Percentiles rank a stretch among this genome's conserved stretches.
Conservation (phyloP, 768 basidiomycete species). For the Hygrophorus pudorinus region DNA sequence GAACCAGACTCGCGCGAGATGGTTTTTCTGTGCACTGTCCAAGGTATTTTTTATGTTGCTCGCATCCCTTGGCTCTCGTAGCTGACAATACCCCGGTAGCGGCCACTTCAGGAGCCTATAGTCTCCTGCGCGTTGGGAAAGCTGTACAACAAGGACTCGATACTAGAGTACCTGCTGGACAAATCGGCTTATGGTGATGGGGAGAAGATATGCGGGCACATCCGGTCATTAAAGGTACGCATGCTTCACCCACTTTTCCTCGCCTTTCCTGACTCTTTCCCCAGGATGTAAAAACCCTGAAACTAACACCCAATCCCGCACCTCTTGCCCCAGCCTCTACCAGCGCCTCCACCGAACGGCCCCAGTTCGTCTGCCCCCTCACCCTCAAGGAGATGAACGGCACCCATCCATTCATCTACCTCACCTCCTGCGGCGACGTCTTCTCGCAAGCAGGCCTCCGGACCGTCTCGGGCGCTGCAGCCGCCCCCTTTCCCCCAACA, state of each 20-base stretch:
- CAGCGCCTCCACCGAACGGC: slow-evolving; percentile 31
- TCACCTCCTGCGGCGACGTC: slow-evolving; percentile 81
- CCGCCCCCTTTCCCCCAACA: slow-evolving; percentile 19
- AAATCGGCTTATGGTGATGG: slow-evolving; percentile 83
- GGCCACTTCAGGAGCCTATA: slow-evolving; percentile 77
- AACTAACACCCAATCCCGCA: slow-evolving; percentile 65
- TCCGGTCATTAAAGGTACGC: slow-evolving; percentile 80
- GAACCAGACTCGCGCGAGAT: slow-evolving; percentile 77
- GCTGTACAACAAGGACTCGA: slow-evolving; percentile 91
- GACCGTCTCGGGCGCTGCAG: slow-evolving; percentile 38
- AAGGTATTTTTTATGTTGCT: slow-evolving; percentile 46
- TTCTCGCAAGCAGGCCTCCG: slow-evolving; percentile 81
- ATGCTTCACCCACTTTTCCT: background rate
- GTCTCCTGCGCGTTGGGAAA: slow-evolving; percentile 91
- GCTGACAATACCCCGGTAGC: slow-evolving; percentile 30
- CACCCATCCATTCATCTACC: slow-evolving; percentile 75
- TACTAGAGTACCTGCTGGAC: slow-evolving; percentile 86
- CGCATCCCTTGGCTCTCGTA: background rate
- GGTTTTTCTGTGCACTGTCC: slow-evolving; percentile 92
- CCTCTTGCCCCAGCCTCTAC: slow-evolving; percentile 30
- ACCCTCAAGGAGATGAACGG: slow-evolving; percentile 96
- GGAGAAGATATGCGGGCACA: slow-evolving; percentile 85
- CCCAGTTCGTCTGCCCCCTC: slow-evolving; percentile 85
- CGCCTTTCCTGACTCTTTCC: background rate
- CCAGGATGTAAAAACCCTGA: slow-evolving; percentile 81